phyloP scores from a whole-genome alignment of 164 flowering plant species.

The Akebia trifoliata region DNA sequence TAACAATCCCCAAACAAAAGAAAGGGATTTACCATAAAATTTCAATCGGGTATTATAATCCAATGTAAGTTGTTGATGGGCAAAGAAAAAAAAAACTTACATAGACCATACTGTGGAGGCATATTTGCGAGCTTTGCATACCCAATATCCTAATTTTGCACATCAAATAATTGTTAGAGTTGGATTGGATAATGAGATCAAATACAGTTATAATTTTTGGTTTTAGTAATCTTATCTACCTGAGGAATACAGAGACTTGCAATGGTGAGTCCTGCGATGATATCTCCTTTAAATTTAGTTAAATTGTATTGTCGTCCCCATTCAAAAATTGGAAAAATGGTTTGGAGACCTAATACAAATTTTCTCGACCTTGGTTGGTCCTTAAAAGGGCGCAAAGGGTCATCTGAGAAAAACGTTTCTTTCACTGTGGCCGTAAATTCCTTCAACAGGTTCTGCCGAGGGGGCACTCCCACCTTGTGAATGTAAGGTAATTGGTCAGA shows the following conservation, averaged over 20 bases:
- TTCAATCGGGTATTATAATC: background rate
- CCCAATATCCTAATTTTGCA: conserved; percentile 54
- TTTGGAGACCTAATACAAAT: conserved; percentile 51
- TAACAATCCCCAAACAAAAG: conserved; percentile 8
- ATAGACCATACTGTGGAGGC: conserved; percentile 58
- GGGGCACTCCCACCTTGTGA: conserved; percentile 63
- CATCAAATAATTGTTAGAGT: background rate
- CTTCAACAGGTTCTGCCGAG: conserved; percentile 46
- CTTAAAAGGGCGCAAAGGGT: conserved; percentile 69
- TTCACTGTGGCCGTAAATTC: conserved; percentile 43
- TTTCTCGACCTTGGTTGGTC: conserved; percentile 53
- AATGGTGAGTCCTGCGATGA: conserved; percentile 76
- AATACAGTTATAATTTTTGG: background rate
- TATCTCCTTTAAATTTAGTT: conserved; percentile 52
- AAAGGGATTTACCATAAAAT: background rate
- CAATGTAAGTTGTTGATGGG: background rate
- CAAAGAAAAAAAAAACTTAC: conserved; percentile 36
- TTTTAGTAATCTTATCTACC: conserved; percentile 26
- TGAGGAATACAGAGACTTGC: conserved; percentile 92
- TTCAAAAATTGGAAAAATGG: conserved; percentile 63
- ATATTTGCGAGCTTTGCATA: conserved; percentile 69
- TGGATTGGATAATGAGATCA: background rate
- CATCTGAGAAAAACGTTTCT: conserved; percentile 73
- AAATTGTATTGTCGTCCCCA: conserved; percentile 62
- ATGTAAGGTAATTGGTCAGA: conserved; percentile 22